Base-by-base conservation (phyloP, 2,329 filamentous ascomycete genomes). In the Fusarium pilosicola region DNA sequence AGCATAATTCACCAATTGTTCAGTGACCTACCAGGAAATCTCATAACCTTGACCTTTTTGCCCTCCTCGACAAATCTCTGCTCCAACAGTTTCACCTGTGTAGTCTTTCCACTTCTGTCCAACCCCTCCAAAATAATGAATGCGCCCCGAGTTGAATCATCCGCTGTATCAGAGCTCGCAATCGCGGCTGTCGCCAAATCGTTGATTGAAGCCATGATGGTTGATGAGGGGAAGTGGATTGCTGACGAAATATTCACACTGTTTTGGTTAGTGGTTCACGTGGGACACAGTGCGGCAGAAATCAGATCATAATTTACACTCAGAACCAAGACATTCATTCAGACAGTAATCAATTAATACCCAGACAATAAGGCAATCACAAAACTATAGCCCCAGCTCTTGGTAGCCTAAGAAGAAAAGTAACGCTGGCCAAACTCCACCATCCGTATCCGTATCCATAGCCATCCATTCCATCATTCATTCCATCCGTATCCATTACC, bases 51-150 rank as follows among this genome's bases (percentile, higher is more conserved):
- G 52, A 89, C 88, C 48, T 83, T 81, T 65, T 81, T 80, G 10
- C 88, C 88, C 61, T 83, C 82, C 75, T 86, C 85, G 12, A 85
- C 81, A 65, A 89, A 86, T 28, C 85, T 80, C 82, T 88, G 82
- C 82, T 88, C 86, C 57, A 98, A 85, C 51, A 90, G 84, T 77
- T 91, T 88, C 76, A 94, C 95, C 87, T 97, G 95, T 39, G 95
- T 97, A 28, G 94, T 96, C 87, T 98, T 98, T 63, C 95, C 95
- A 48, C 95, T 94, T 73, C 94, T 90, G 79, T 98, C 95, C 70
- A 98, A 87, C 5, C 95, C 95, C 84, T 98, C 95, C 63, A 97
- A 90, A 9, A 96, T 93, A 60, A 97, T 89, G 38, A 98, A 88
- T 18, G 91, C 90, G 52, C 95, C 95, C 41, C 76, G 62, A 22